Conservation (phyloP, 192 early-diverging fungal species). For the Spizellomyces sp. region DNA sequence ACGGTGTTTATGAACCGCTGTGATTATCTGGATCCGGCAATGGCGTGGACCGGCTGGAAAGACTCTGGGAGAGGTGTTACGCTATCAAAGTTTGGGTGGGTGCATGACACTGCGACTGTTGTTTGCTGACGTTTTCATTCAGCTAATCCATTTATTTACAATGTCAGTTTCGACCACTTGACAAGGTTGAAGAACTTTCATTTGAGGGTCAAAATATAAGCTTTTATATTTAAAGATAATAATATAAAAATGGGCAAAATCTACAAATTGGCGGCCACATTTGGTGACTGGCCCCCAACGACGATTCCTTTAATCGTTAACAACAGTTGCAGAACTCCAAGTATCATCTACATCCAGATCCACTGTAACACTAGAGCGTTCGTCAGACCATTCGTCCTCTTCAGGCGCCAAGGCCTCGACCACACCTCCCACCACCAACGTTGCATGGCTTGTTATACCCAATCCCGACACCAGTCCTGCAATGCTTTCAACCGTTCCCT, state of each 20-base stretch:
- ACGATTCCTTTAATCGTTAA: not conserved
- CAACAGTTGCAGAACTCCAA: not conserved
- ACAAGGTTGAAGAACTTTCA: conserved; percentile 32
- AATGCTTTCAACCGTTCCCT: conserved; percentile 66
- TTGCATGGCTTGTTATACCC: conserved; percentile 68
- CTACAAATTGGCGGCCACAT: no score
- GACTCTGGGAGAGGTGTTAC: conserved; percentile 72
- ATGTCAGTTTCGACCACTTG: conserved; percentile 61
- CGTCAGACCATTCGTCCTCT: not conserved
- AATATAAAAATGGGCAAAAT: no score
- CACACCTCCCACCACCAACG: conserved; percentile 73
- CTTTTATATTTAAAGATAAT: no score
- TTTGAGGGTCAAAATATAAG: not conserved
- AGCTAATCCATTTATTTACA: conserved; percentile 6
- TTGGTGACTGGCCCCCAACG: no score
- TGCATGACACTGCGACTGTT: not conserved
- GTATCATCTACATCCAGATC: not conserved
- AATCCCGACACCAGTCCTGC: conserved; percentile 60
- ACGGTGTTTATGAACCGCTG: conserved; percentile 86
- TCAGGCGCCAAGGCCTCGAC: not conserved
- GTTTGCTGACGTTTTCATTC: not conserved
- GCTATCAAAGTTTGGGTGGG: conserved; percentile 62
- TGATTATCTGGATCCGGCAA: conserved; percentile 79
- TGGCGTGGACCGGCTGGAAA: conserved; percentile 80
- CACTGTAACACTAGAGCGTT: not conserved